Base-by-base conservation (phyloP, 805 yeast genomes). In the Cyberlindnera lachancei region DNA sequence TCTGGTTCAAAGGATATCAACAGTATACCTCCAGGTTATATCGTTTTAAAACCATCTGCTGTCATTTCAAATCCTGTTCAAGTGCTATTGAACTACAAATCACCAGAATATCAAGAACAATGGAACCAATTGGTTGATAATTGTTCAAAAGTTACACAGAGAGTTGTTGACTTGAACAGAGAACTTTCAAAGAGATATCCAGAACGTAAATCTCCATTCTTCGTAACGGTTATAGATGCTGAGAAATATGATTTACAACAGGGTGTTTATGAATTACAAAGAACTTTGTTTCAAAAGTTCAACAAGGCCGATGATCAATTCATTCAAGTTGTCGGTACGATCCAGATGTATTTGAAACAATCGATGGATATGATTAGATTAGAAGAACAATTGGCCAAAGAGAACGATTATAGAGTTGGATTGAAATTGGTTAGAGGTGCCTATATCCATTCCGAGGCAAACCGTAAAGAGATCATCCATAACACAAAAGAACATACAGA, bases 361-460 rank as follows among this genome's bases (percentile, higher is more conserved):
- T 76, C 94, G 1, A 55, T 76, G 3, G 66, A 66, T 15, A 68
- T 82, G 44, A 62, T 90, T 41, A 56, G 70, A 20, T 42, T 60
- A 24, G 96, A 88, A 54, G 71, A 73, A 42, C 58, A 66, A 43
- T 63, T 76, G 35, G 96, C 96, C 13, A 45, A 59, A 36, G 68
- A 71, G 33, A 57, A 60, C 14, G 56, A 59, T 34, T 88, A 88
- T 58, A 72, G 81, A 52, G 60, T 87, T 36, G 96, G 95, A 15
- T 64, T 87, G 65, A 88, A 88, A 59, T 69, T 88, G 34, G 97
- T 88, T 13, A 75, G 97, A 58, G 97, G 97, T 43, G 97, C 97
- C 12, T 88, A 88, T 63, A 75, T 88, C 39, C 96, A 88, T 55
- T 75, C 94, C 6, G 97, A 88, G 62, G 72, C 81, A 22, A 67